Evolutionary conservation across 345 rosid genomes (phyloP).

Genomic region (Citrus australasica): DNA sequence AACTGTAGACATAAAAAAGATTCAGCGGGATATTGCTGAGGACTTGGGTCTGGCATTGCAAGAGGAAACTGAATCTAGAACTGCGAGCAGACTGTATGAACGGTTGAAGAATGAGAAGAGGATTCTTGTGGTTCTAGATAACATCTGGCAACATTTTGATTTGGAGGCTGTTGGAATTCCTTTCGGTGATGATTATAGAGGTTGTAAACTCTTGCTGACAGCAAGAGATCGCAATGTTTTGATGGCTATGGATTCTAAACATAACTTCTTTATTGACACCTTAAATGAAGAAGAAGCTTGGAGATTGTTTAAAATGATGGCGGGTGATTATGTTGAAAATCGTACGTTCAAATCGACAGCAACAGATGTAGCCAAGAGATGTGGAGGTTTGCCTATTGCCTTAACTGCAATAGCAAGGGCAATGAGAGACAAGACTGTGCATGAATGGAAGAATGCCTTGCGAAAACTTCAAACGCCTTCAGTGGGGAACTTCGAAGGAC

Average conservation of each 20-base stretch:
- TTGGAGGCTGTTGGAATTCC: too few species aligned
- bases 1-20: too few species aligned
- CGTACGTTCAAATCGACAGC: not conserved
- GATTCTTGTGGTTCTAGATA: too few species aligned
- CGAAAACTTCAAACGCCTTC: not conserved
- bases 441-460: constrained; percentile 28
- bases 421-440: not conserved
- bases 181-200: too few species aligned
- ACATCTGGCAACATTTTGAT: too few species aligned
- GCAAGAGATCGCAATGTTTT: too few species aligned
- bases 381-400: constrained; percentile 30
- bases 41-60: too few species aligned
- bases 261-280: not conserved
- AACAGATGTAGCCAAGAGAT: constrained; percentile 3
- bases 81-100: too few species aligned
- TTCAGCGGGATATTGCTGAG: too few species aligned
- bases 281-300: not conserved
- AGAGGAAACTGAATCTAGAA: too few species aligned
- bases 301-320: not conserved
- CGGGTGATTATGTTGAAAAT: constrained; percentile 3
- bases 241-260: not conserved
- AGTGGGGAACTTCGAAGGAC: not conserved
- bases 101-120: too few species aligned
- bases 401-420: constrained; percentile 16
- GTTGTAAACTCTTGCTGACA: too few species aligned